Evolutionary conservation across 768 basidiomycete species (phyloP), one percentile per base, ranked within the genome.

Genomic region (Leccinum uliginosum): DNA sequence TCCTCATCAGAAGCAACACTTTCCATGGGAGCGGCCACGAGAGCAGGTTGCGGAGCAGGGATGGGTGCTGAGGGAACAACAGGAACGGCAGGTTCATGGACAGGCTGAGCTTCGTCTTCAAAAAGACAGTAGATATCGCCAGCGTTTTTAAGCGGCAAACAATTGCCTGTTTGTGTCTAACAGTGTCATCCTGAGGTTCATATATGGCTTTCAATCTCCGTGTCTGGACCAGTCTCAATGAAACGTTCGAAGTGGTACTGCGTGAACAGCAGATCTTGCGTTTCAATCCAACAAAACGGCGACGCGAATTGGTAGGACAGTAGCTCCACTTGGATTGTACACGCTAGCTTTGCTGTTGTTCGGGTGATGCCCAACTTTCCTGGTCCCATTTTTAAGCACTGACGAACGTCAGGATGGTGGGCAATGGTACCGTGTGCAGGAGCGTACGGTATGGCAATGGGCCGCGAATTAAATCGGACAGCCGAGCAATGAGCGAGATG

Each of bases 201-300:
- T 95, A 99, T 72, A 98, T 98, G 17, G 87, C 88, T 76, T 93
- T 92, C 62, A 91, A 79, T 0, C 93, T 96, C 29, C 93, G 84
- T 6, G 82, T 80, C 1, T 40, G 97, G 97, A 29, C 97, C 97
- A 53, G 98, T 77, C 71, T 99, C 97, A 65, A 99, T 87, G 66
- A 98, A 80, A 17, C 97, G 86, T 73, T 98, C 96, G 66, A 97
- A 97, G 46, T 79, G 78, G 78, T 85, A 97, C 8, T 84, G 73
- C 9, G 80, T 82, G 78, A 99, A 99, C 55, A 99, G 81, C 27
- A 89, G 81, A 66, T 99, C 97, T 70, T 99, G 97, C 0, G 96
- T 99, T 76, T 98, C 91, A 65, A 99, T 99, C 97, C 97, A 99
- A 50, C 95, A 89, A n/a, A 99, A 96, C 6, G 97, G 95, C 1